These are phyloP conservation scores for Torrubiella hemipterigena DNA, from an alignment of 2,329 filamentous ascomycete genomes.

Conservation along the genomic window DNA sequence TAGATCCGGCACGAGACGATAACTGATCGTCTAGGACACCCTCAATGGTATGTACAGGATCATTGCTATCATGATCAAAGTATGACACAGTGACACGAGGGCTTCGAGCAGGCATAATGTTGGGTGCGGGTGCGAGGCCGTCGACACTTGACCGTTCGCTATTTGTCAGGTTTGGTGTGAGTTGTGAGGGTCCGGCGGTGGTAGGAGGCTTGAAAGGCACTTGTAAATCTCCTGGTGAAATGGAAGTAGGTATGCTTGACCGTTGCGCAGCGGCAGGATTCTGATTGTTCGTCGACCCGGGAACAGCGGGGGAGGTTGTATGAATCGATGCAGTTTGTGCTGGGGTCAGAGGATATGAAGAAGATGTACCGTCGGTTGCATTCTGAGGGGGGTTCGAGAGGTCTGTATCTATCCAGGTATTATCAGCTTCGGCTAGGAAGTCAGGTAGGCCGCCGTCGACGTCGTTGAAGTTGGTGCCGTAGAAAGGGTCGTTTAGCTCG, in stretches of 20 bases:
- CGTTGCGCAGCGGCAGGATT: slow-evolving; percentile 11
- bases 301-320: slow-evolving; percentile 26
- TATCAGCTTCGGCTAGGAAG: slow-evolving; percentile 32
- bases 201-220: slow-evolving; percentile 23
- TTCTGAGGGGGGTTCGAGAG: too few relatives aligned
- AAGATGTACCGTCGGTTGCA: slow-evolving; percentile 11
- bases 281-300: slow-evolving; percentile 17
- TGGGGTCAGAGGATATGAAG: slow-evolving; percentile 35
- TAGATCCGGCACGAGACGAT: slow-evolving; percentile 21
- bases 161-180: slow-evolving; percentile 37
- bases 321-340: slow-evolving; percentile 37
- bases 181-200: slow-evolving; percentile 20
- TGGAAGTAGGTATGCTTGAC: slow-evolving; percentile 19
- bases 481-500: slow-evolving; percentile 38
- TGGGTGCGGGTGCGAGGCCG: slow-evolving; percentile 23
- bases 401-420: too few relatives aligned
- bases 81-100: slow-evolving; percentile 45
- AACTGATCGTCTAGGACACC: slow-evolving; percentile 24
- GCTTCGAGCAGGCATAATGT: slow-evolving; percentile 34
- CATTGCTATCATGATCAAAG: slow-evolving; percentile 33
- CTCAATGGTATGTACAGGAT: slow-evolving; percentile 25
- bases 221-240: slow-evolving; percentile 29
- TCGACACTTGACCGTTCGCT: slow-evolving; percentile 40
- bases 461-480: slow-evolving; percentile 34
- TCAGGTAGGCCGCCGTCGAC: slow-evolving; percentile 27